A percentile compares a stretch with the other conserved stretches of the same genome.
Conservation (phyloP, 345 rosid genomes). For the Linum lewisii region DNA sequence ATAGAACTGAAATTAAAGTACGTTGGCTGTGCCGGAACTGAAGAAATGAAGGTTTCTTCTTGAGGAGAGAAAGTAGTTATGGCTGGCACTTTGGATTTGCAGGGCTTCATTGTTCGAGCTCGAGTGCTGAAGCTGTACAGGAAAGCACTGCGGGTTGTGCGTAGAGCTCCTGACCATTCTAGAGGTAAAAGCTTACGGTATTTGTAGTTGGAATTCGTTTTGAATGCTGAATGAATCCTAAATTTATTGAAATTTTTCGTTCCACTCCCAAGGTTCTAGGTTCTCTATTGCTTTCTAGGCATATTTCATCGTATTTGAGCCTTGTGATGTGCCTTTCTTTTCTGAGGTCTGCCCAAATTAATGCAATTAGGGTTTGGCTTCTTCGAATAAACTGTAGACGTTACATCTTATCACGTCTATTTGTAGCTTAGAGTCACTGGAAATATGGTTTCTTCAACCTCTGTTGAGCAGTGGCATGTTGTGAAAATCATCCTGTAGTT, state of each 20-base stretch:
- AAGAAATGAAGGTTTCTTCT: not conserved
- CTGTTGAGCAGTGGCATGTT: not conserved
- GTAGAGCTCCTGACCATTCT: constrained; percentile 54
- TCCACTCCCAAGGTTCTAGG: not conserved
- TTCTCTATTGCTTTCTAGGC: not conserved
- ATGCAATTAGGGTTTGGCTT: not conserved
- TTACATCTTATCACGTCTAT: not conserved
- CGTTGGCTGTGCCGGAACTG: not conserved
- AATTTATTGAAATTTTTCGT: not conserved
- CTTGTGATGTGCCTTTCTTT: not conserved
- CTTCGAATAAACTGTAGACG: not conserved
- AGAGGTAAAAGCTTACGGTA: constrained; percentile 35
- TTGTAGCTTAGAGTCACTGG: not conserved
- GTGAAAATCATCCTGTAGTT: no score
- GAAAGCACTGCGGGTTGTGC: constrained; percentile 59
- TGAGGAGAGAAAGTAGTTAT: constrained; percentile 28
- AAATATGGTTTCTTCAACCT: no score
- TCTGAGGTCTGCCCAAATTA: not conserved
- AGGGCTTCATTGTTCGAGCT: constrained; percentile 76
- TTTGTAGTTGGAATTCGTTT: not conserved
- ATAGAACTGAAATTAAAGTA: not conserved
- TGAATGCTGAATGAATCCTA: not conserved
- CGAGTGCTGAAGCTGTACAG: constrained; percentile 78
- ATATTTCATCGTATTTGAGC: not conserved
- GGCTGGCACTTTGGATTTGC: constrained; percentile 47